Base-by-base conservation (phyloP, 164 flowering plant species). In the Protea cynaroides region DNA sequence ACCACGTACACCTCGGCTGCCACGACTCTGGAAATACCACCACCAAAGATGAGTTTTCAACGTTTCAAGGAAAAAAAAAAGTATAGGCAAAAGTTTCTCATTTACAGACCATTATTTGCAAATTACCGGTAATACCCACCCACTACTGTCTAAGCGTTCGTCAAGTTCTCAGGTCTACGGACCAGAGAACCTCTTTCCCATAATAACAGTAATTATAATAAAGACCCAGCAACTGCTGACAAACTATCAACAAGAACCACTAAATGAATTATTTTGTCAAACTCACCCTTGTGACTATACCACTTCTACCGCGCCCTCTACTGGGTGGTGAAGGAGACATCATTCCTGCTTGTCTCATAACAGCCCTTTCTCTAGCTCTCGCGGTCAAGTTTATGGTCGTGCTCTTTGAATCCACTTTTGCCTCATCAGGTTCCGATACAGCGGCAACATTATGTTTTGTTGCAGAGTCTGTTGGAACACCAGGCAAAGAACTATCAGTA, bases 281-380 rank as follows among this genome's bases (percentile, higher is more conserved):
- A 54, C 12, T 57, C n/a, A 73, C 78, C 63, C 64, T 84, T 19
- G 80, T 69, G 60, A 72, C 78, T 54, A 84, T 79, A n/a, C n/a
- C 17, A 13, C 64, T 58, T 67, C 92, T 73, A 38, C 83, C 94
- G 55, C 94, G 89, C 25, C 80, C 87, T 65, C 93, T 80, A 7
- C 38, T 38, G 2, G 59, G 15, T 25, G 85, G 34, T 5, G 34
- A 29, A 29, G 34, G 25, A 44, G 74, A 17, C 17, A 63, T 24
- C 17, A 68, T 74, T 25, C 82, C 89, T 44, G 80, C 79, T 59
- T 72, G 83, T 64, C 95, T 80, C 19, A 69, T 38, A 46, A 61
- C 22, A 8, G 98, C 81, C 56, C 76, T 73, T 68, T 74, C 58
- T 67, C 74, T 82, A 13, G 96, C 96, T 74, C 95, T 76, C 75